phyloP scores from a whole-genome alignment of 192 early-diverging fungal species.

The Diversispora epigaea region DNA sequence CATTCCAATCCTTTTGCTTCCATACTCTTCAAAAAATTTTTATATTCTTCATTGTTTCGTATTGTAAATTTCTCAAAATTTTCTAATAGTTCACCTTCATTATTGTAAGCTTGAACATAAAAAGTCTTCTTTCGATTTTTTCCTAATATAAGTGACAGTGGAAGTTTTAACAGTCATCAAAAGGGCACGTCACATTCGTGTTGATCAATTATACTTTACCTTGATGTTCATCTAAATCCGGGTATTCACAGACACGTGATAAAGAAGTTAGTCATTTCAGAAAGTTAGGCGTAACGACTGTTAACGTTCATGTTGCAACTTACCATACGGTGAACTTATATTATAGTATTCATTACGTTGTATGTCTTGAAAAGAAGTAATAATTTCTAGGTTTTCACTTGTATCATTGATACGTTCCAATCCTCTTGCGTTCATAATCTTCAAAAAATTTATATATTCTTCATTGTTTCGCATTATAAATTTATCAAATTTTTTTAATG shows the following conservation, averaged over 20 bases:
- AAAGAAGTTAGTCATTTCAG: too few relatives aligned
- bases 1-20: not conserved
- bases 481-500: not conserved
- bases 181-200: too few relatives aligned
- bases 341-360: not conserved
- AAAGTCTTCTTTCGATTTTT: constrained; percentile 5
- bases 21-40: not conserved
- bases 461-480: not conserved
- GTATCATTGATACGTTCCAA: not conserved
- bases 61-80: not conserved
- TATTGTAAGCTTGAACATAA: constrained; percentile 13
- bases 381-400: not conserved
- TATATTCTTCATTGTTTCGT: not conserved
- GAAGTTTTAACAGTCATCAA: too few relatives aligned
- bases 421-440: not conserved
- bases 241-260: too few relatives aligned
- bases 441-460: not conserved
- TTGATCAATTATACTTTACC: too few relatives aligned
- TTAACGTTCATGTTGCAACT: too few relatives aligned
- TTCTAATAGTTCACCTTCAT: constrained; percentile 7
- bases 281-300: too few relatives aligned
- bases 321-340: too few relatives aligned
- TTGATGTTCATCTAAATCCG: too few relatives aligned
- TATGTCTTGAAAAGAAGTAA: not conserved
- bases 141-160: too few relatives aligned